Evolutionary conservation across 371 early-diverging fungal species (phyloP), one percentile per base, ranked within the genome.

Genomic region (Mucor racemosus): DNA sequence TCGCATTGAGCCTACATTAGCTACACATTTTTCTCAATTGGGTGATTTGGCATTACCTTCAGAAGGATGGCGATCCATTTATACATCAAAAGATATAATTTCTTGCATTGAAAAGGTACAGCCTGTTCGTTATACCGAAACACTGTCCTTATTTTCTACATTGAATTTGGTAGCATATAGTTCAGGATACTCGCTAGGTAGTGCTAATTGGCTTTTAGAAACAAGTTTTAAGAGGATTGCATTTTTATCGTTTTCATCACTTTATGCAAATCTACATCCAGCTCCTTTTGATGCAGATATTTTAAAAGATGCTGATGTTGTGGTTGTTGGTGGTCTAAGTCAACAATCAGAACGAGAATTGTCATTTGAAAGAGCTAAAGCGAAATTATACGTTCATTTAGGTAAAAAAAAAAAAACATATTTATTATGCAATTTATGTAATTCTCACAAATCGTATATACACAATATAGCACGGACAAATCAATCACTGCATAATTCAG

Each of bases 141-240:
- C 40, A 34, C 38, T 82, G 67, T 65, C 72, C 4, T 57, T 84
- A 34, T 79, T 74, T 44, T 73, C 75, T 13, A 77, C 77, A 5
- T 75, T 88, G 35, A 72, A 77, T 42, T 71, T 87, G 5, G 79
- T 79, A 8, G 81, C 89, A 8, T 76, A 84, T 65, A 90, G 91
- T 61, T 86, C 92, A 4, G 92, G 92, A 0, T 85, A 88, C 72
- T 78, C 79, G 38, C 76, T 94, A 41, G 94, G 94, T 6, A 77
- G 87, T 15, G 84, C 89, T 3, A 92, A 92, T 69, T 94, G 94
- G 94, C 68, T 84, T 0, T 73, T 94, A 36, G 86, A 87, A 65
- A 82, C 84, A 60, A 84, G 85, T 44, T 82, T 79, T 53, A 85
- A 88, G 44, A 84, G 81, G 73, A 82, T 92, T 15, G 88, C 84